These are phyloP conservation scores for Luzula sylvatica DNA, from an alignment of 176 grass and related monocot genomes.

Conservation along the genomic window DNA sequence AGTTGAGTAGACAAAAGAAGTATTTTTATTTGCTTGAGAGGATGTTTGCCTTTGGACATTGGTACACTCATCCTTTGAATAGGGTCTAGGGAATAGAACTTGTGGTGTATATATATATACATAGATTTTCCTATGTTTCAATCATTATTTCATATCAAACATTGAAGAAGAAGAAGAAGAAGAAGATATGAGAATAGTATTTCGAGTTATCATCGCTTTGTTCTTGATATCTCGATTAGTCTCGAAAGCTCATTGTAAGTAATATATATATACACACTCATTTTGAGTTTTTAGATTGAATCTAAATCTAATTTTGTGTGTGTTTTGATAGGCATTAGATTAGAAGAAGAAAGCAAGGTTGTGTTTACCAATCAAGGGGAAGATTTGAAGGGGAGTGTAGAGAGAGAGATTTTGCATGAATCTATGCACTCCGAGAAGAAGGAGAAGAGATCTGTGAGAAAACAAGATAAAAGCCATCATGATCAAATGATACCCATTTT, in stretches of 20 bases:
- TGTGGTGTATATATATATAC: slow-evolving; percentile 16
- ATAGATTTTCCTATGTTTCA: background rate
- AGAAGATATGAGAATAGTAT: slow-evolving; percentile 20
- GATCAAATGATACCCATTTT: slow-evolving; percentile 41
- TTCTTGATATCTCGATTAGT: slow-evolving; percentile 13
- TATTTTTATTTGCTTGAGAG: slow-evolving; percentile 5
- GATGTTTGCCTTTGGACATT: slow-evolving; percentile 11
- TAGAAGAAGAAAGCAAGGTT: slow-evolving; percentile 35
- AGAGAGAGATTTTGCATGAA: background rate
- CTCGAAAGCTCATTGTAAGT: slow-evolving; percentile 1
- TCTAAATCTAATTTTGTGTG: background rate
- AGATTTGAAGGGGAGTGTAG: background rate
- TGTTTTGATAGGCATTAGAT: slow-evolving; percentile 23
- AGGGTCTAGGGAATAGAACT: slow-evolving; percentile 9
- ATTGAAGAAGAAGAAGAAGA: background rate
- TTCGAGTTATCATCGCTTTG: slow-evolving; percentile 10
- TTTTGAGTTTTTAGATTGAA: background rate
- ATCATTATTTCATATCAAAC: background rate
- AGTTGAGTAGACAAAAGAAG: background rate
- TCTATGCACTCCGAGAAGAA: background rate
- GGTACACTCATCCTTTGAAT: slow-evolving; percentile 13
- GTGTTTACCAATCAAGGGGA: slow-evolving; percentile 9
- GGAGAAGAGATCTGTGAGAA: slow-evolving; percentile 19
- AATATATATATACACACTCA: background rate
- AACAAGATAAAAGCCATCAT: slow-evolving; percentile 6